Base-by-base conservation (phyloP, 2,329 filamentous ascomycete species). In the Aspergillus caelatus region DNA sequence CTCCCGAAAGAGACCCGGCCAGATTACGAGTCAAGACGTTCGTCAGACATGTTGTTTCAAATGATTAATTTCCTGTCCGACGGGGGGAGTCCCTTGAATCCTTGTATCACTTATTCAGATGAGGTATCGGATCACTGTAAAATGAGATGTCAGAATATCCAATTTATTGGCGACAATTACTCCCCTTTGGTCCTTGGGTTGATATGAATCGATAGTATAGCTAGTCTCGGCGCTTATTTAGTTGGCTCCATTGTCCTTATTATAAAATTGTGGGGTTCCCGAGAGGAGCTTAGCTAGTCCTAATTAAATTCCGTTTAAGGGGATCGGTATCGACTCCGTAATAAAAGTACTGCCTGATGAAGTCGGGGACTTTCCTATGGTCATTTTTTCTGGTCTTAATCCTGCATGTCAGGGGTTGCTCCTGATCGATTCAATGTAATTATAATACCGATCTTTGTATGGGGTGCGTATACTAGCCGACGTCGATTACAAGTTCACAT, bases 151-250 rank as follows among this genome's bases (percentile, higher is more conserved):
- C 48, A 32, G 16, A 52, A 48, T 16, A 32, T 21, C n/a, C 48
- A 52, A 52, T 52, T 32, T 32, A 52, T 52, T 52, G 28, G 48
- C 48, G 28, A 52, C 48, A n/a, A 21, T n/a, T 5, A n/a, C 48
- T 32, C 23, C 45, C 45, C n/a, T 23, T 46, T 46, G 7, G 43
- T 19, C 43, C 43, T 23, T 46, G 19, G n/a, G 43, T 46, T 46
- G 43, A 50, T 28, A 50, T 50, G 12, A 9, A 50, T 50, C 46
- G 16, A 30, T 50, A 50, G 16, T 41, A 41, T 19, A n/a, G 11
- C 48, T 52, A 52, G 16, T 32, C 48, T 52, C 48, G 48, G 48
- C 48, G 48, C 28, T 52, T 52, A 52, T 9, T 52, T 52, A 52
- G 16, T 28, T 26, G 23, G 23, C 21, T 26, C 45, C 39, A 41